Conservation (phyloP, 108 stramenopile species). For the Parietichytrium sp. region DNA sequence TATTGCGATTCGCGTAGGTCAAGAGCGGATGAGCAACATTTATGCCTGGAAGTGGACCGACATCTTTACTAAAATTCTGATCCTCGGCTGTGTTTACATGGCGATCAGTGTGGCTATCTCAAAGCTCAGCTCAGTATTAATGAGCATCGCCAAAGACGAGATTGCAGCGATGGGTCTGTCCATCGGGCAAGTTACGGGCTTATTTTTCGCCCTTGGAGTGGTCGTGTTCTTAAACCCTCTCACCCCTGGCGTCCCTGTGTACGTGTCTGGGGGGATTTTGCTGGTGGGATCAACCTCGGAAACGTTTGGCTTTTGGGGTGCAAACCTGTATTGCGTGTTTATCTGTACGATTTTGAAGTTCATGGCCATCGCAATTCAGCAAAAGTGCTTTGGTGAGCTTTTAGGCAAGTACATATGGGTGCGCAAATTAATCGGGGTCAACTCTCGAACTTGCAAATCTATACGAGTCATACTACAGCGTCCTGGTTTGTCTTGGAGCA, state of each 20-base stretch:
- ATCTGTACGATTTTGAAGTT: background rate
- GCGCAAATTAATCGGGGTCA: background rate
- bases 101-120: background rate
- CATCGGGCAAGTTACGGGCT: background rate
- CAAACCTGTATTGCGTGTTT: background rate
- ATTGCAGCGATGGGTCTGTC: background rate
- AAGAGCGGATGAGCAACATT: background rate
- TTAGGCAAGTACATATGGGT: background rate
- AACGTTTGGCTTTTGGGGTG: background rate
- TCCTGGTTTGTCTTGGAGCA: background rate
- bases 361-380: conserved; percentile 18
- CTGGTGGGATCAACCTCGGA: background rate
- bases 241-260: conserved; percentile 2
- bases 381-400: background rate
- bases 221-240: conserved; percentile 1
- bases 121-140: background rate
- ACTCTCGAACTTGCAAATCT: background rate
- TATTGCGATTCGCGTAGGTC: too few species aligned
- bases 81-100: conserved; percentile 1
- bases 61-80: background rate
- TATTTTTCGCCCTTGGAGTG: conserved; percentile 32
- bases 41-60: conserved; percentile 32
- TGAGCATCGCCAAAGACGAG: background rate
- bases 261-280: conserved; percentile 9
- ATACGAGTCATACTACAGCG: background rate